phyloP scores from a whole-genome alignment of 192 early-diverging fungal genomes.

The Backusella sp. region DNA sequence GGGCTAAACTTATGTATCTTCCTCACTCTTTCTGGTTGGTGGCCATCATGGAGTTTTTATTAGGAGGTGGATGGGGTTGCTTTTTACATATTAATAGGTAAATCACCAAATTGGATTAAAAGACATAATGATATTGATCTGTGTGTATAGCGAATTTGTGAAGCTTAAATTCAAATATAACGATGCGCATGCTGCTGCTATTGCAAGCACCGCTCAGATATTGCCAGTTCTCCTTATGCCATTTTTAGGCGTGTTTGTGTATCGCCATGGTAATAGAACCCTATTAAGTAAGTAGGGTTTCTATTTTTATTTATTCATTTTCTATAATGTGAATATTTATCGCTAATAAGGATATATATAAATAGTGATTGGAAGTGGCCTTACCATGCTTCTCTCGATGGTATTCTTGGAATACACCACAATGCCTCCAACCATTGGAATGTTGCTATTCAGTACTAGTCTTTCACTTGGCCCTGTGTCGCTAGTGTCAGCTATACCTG shows the following conservation, averaged over 20 bases:
- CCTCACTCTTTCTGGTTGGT: slow-evolving; percentile 65
- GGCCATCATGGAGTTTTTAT: slow-evolving; percentile 51
- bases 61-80: slow-evolving; percentile 64
- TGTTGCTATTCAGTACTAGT: slow-evolving; percentile 55
- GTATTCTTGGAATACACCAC: slow-evolving; percentile 52
- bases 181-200: slow-evolving; percentile 61
- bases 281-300: slow-evolving; percentile 39
- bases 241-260: slow-evolving; percentile 68
- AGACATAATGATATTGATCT: neutral
- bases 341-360: neutral
- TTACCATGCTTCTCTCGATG: slow-evolving; percentile 21
- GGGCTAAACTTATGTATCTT: slow-evolving; percentile 52
- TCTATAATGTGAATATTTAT: neutral
- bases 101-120: neutral
- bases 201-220: slow-evolving; percentile 64
- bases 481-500: slow-evolving; percentile 55
- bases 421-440: slow-evolving; percentile 51
- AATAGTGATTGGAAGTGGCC: slow-evolving; percentile 32
- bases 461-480: slow-evolving; percentile 59
- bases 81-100: slow-evolving; percentile 65
- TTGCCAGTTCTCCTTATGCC: slow-evolving; percentile 73
- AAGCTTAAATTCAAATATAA: slow-evolving; percentile 64
- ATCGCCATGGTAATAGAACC: slow-evolving; percentile 62
- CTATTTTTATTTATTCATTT: neutral
- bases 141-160: slow-evolving; percentile 57